Conservation (phyloP, 768 basidiomycete genomes). For the Suillus luteus region DNA sequence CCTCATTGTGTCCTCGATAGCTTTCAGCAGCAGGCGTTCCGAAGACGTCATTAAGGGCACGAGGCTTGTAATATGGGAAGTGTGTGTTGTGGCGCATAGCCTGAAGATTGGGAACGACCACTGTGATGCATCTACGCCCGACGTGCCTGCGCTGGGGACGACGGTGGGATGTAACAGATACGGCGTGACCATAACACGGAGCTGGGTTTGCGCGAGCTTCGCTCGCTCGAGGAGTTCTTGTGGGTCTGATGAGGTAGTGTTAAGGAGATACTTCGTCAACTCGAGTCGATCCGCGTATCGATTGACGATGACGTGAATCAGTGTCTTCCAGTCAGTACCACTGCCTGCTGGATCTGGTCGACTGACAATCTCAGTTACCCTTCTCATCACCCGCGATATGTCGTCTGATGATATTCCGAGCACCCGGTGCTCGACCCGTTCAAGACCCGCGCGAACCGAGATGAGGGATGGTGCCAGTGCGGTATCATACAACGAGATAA, state of each 20-base stretch:
- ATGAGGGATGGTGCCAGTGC: conserved; percentile 34
- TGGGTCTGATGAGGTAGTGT: conserved; percentile 19
- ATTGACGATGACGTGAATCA: conserved; percentile 40
- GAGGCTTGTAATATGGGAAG: conserved; percentile 6
- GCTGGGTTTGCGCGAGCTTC: conserved; percentile 17
- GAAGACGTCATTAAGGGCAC: conserved; percentile 14
- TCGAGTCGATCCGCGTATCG: conserved; percentile 46
- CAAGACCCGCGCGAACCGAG: conserved; percentile 15
- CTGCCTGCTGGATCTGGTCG: conserved; percentile 21
- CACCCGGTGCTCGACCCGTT: conserved; percentile 23
- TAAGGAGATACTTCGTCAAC: conserved; percentile 39
- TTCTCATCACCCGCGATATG: conserved; percentile 7
- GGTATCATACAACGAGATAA: conserved; percentile 48
- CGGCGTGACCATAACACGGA: conserved; percentile 21
- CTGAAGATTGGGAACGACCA: conserved; percentile 16
- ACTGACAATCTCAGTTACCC: conserved; percentile 10
- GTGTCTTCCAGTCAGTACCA: conserved; percentile 44
- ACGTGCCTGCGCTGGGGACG: conserved; percentile 7
- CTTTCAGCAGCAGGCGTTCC: conserved; percentile 16
- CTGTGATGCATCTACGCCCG: not conserved
- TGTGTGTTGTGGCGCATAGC: conserved; percentile 15
- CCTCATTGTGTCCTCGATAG: conserved; percentile 17
- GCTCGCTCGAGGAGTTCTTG: conserved; percentile 13
- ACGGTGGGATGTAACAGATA: conserved; percentile 22
- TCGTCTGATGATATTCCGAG: conserved; percentile 18